phyloP scores from a whole-genome alignment of 345 rosid genomes.

The Hibiscus trionum region DNA sequence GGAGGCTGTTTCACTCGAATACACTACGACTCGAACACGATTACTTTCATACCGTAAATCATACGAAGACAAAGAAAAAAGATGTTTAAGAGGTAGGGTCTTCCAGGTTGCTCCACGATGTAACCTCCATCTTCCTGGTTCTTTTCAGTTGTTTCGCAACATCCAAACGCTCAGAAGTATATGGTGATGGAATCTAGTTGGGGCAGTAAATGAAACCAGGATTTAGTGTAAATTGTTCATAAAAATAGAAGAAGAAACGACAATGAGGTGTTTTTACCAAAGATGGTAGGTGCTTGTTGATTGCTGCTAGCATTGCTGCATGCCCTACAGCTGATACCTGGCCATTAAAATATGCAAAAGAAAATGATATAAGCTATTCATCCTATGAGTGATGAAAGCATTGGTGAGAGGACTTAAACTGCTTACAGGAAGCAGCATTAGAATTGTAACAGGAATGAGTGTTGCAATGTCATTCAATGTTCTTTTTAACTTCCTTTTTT shows the following conservation, averaged over 20 bases:
- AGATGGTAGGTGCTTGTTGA: constrained; percentile 44
- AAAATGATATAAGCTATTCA: too few species aligned
- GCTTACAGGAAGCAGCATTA: constrained; percentile 65
- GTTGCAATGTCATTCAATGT: constrained; percentile 41
- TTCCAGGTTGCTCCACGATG: constrained; percentile 36
- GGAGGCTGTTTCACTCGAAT: too few species aligned
- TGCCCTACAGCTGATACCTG: constrained; percentile 58
- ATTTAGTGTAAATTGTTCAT: not conserved
- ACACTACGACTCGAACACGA: too few species aligned
- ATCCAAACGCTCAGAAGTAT: constrained; percentile 43
- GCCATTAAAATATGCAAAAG: too few species aligned
- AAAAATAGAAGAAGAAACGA: not conserved
- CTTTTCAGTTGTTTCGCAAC: constrained; percentile 46
- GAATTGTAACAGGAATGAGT: constrained; percentile 47
- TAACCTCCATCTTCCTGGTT: constrained; percentile 48
- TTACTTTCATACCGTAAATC: not conserved
- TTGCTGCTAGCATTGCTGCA: constrained; percentile 52
- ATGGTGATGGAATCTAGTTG: constrained; percentile 65
- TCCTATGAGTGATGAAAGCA: too few species aligned
- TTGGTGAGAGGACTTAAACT: not conserved
- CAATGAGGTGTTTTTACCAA: constrained; percentile 29
- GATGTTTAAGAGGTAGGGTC: constrained; percentile 22
- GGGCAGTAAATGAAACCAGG: not conserved
- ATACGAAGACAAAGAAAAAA: not conserved
- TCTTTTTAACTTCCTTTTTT: constrained; percentile 35